phyloP scores from a whole-genome alignment of 179 eudicot species.

The Carnegiea gigantea region DNA sequence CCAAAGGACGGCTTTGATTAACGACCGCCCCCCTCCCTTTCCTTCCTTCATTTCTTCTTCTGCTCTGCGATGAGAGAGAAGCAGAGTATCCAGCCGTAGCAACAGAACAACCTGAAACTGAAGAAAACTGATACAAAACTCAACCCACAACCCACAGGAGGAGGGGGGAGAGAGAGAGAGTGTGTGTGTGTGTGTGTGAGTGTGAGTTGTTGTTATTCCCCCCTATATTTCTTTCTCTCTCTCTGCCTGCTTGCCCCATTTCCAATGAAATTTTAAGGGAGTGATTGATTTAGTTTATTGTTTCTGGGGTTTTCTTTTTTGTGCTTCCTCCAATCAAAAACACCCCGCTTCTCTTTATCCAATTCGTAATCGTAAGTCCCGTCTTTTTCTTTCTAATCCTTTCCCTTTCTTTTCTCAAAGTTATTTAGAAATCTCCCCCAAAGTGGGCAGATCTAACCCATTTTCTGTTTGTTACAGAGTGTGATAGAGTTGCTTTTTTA shows the following conservation, averaged over 20 bases:
- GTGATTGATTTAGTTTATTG: background rate
- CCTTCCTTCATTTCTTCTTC: background rate
- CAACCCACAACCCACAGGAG: background rate
- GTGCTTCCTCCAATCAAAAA: slow-evolving; percentile 38
- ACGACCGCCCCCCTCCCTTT: background rate
- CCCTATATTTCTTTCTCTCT: background rate
- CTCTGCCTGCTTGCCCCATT: background rate
- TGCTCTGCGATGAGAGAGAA: slow-evolving; percentile 12
- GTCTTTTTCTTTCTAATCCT: slow-evolving; percentile 29
- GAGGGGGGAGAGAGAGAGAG: background rate
- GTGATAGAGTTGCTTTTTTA: slow-evolving; percentile 1
- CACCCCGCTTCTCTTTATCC: slow-evolving; percentile 16
- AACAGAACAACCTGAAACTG: slow-evolving; percentile 20
- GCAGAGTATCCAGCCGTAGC: background rate
- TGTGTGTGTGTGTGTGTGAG: too few species aligned
- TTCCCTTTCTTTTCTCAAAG: background rate
- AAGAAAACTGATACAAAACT: slow-evolving; percentile 8
- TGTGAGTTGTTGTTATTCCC: background rate
- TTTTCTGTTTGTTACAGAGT: slow-evolving; percentile 8
- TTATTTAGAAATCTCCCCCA: background rate
- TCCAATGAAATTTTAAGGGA: slow-evolving; percentile 20
- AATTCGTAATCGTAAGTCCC: slow-evolving; percentile 35
- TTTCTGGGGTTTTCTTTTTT: background rate
- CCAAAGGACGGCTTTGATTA: slow-evolving; percentile 32
- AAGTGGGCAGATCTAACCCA: slow-evolving; percentile 34